phyloP scores from a whole-genome alignment of 768 basidiomycete genomes.

The Boletus reticulatus region DNA sequence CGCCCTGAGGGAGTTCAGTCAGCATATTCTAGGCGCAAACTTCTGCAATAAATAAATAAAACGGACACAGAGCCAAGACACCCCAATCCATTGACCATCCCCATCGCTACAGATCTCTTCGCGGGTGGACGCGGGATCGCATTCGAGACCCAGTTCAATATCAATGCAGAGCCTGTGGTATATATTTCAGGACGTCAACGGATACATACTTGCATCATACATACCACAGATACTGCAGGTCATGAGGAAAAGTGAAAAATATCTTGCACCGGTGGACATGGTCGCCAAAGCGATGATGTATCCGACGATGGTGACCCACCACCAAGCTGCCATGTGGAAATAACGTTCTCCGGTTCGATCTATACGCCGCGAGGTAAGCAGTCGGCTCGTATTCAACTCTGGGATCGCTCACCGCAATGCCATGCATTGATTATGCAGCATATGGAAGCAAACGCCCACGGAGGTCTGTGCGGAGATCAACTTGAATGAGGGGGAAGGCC shows the following conservation, averaged over 20 bases:
- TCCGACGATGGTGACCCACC: slow-evolving; percentile 59
- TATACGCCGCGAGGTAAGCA: not conserved
- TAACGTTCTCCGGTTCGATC: slow-evolving; percentile 64
- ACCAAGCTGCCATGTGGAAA: slow-evolving; percentile 55
- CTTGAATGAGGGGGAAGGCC: not conserved
- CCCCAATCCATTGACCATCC: slow-evolving; percentile 57
- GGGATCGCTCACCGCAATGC: slow-evolving; percentile 41
- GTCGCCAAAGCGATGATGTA: slow-evolving; percentile 59
- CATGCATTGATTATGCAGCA: slow-evolving; percentile 51
- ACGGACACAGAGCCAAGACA: slow-evolving; percentile 58
- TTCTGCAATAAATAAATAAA: too few species aligned
- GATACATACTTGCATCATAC: not conserved
- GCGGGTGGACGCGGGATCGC: slow-evolving; percentile 59
- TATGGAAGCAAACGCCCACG: slow-evolving; percentile 56
- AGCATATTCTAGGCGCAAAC: not conserved
- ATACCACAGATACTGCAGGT: slow-evolving; percentile 47
- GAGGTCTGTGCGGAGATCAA: slow-evolving; percentile 43
- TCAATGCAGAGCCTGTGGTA: slow-evolving; percentile 39
- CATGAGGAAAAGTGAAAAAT: slow-evolving; percentile 65
- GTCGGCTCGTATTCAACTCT: not conserved
- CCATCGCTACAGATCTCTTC: slow-evolving; percentile 52
- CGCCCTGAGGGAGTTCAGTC: slow-evolving; percentile 37
- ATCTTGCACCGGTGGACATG: slow-evolving; percentile 49
- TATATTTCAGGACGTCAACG: not conserved
- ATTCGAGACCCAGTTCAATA: slow-evolving; percentile 62